A percentile compares a stretch with the other conserved stretches of the same genome.
These are phyloP conservation scores for Trichoderma harzianum DNA, from an alignment of 2,329 filamentous ascomycete species.

Conservation along the genomic window DNA sequence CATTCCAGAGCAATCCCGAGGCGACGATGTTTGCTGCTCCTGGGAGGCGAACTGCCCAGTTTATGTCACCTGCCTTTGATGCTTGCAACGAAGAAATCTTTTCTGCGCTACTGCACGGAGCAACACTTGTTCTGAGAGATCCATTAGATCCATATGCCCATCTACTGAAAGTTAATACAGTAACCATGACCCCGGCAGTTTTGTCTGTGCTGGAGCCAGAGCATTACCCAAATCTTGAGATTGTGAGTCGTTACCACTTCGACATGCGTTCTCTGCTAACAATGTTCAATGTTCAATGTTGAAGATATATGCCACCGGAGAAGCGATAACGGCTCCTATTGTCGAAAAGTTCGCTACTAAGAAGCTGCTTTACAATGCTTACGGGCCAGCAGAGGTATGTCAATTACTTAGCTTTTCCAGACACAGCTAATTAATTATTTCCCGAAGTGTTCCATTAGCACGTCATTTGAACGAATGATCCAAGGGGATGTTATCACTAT, in stretches of 20 bases:
- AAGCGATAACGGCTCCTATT: not conserved
- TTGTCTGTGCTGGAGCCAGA: conserved; percentile 3
- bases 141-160: conserved; percentile 13
- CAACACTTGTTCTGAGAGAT: conserved; percentile 12
- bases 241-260: not conserved
- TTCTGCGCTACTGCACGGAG: conserved; percentile 10
- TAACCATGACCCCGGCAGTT: conserved; percentile 2
- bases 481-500: not conserved
- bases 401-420: not conserved
- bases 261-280: not conserved
- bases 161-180: conserved; percentile 1
- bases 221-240: not conserved
- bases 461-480: conserved; percentile 12
- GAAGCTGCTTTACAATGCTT: conserved; percentile 9
- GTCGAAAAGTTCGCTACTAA: not conserved
- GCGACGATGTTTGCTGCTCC: conserved; percentile 12
- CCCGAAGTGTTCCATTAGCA: not conserved
- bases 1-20: conserved; percentile 15
- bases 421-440: not conserved
- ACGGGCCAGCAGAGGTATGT: conserved; percentile 16
- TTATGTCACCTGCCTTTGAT: conserved; percentile 17
- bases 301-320: conserved; percentile 4
- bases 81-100: conserved; percentile 12
- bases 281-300: not conserved
- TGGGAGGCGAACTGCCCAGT: conserved; percentile 13